Percentiles rank a stretch among this genome's conserved stretches.
These are phyloP conservation scores for Carex cristatella DNA, from an alignment of 176 grass and related monocot genomes.

Conservation along the genomic window DNA sequence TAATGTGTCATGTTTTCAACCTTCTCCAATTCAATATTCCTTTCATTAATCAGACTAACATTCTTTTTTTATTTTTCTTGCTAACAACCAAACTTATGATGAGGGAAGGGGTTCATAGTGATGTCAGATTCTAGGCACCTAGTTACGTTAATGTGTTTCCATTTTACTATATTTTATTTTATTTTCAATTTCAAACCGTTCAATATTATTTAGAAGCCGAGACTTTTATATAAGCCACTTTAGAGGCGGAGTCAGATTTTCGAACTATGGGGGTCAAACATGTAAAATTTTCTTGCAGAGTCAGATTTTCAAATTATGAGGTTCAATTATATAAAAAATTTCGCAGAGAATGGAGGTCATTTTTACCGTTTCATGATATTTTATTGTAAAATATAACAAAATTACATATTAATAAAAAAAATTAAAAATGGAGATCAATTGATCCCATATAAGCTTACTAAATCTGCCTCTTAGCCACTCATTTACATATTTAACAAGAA, in stretches of 20 bases:
- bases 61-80: not conserved
- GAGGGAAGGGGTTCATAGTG: not conserved
- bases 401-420: too few species aligned
- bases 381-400: too few species aligned
- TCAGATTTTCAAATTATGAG: too few species aligned
- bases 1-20: not conserved
- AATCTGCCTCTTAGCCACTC: not conserved
- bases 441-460: too few species aligned
- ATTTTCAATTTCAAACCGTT: not conserved
- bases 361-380: too few species aligned
- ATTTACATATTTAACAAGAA: not conserved
- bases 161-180: not conserved
- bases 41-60: not conserved
- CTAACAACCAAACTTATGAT: not conserved
- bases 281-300: too few species aligned
- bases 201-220: not conserved
- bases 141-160: not conserved
- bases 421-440: too few species aligned
- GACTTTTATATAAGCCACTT: not conserved
- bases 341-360: too few species aligned
- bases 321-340: too few species aligned
- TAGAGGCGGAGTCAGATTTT: too few species aligned
- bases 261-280: too few species aligned
- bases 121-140: not conserved
- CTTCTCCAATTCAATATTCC: not conserved